Evolutionary conservation across 2,329 filamentous ascomycete genomes (phyloP), one percentile per base, ranked within the genome.

Genomic region (Xylaria multiplex): DNA sequence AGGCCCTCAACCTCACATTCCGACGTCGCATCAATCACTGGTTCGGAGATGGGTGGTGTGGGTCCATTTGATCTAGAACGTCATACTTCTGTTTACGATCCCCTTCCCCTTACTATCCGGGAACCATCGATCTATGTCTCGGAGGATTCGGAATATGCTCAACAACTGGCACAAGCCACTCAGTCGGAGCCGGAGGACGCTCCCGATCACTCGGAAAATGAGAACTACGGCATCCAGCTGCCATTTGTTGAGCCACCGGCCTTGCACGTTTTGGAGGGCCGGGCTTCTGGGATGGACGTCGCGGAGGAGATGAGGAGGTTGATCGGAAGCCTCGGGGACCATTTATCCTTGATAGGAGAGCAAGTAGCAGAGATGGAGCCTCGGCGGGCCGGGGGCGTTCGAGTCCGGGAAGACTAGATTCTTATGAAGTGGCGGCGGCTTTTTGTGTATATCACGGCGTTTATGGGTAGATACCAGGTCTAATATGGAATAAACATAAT

Each of bases 51-150:
- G 37, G 83, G 85, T 30, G 80, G 82, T 13, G 82, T 80, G 1
- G 87, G 87, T 70, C 86, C 88, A 0, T 90, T 90, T 64, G 86
- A 89, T 61, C 80, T 90, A 3, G 88, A 90, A 74, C 83, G 85
- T n/a, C 87, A 89, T 70, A 80, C 86, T 1, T 88, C 86, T 1
- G 77, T 88, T 1, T 87, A 88, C 67, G 79, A 75, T 53, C 72
- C 80, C 48, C 40, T 79, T 13, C 76, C 80, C 4, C 72, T 77
- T 3, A 75, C 77, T 0, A 80, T 78, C 56, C 80, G 86, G 42
- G 85, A 88, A 68, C 85, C 86, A 0, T 87, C 85, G 3, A 87
- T 89, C 53, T 89, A 89, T 71, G 83, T 89, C 9, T 85, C 85
- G 0, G 87, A 89, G 67, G 86, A 88, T 65, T 86, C 84, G 7